These are phyloP conservation scores for Lepidium aucheri DNA, from an alignment of 345 rosid species.

Conservation along the genomic window DNA sequence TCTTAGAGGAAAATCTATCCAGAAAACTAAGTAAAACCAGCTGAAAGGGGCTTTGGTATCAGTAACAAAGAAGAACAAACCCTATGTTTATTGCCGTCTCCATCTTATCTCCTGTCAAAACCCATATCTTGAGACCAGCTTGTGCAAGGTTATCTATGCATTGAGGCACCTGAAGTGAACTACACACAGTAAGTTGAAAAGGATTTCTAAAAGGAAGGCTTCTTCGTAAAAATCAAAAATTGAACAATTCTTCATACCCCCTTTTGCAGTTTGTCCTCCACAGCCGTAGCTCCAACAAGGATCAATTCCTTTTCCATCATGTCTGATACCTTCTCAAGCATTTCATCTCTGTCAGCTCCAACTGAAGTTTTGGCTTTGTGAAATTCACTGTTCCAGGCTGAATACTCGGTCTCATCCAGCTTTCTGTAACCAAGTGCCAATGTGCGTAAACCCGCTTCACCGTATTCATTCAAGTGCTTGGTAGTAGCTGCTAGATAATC, in stretches of 20 bases:
- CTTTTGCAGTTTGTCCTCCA: slow-evolving; percentile 77
- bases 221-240: not conserved
- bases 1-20: slow-evolving; percentile 7
- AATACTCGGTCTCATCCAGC: slow-evolving; percentile 41
- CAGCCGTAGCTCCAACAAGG: slow-evolving; percentile 63
- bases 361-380: slow-evolving; percentile 50
- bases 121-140: slow-evolving; percentile 83
- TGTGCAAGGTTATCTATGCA: slow-evolving; percentile 91
- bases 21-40: too few relatives aligned
- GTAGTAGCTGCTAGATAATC: slow-evolving; percentile 38
- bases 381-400: slow-evolving; percentile 47
- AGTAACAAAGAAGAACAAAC: slow-evolving; percentile 26
- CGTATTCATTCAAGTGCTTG: slow-evolving; percentile 47
- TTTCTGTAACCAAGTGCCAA: slow-evolving; percentile 57
- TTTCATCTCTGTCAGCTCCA: slow-evolving; percentile 59
- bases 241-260: slow-evolving; percentile 43
- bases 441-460: slow-evolving; percentile 73
- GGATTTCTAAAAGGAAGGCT: not conserved
- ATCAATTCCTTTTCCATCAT: slow-evolving; percentile 64
- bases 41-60: not conserved
- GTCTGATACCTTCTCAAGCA: slow-evolving; percentile 59
- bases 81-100: slow-evolving; percentile 87
- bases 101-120: slow-evolving; percentile 79
- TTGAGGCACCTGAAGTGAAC: slow-evolving; percentile 52
- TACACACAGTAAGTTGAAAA: slow-evolving; percentile 9